A percentile compares a stretch with the other conserved stretches of the same genome.
Conservation (phyloP, 768 basidiomycete genomes). For the Xanthoconium stramineum region DNA sequence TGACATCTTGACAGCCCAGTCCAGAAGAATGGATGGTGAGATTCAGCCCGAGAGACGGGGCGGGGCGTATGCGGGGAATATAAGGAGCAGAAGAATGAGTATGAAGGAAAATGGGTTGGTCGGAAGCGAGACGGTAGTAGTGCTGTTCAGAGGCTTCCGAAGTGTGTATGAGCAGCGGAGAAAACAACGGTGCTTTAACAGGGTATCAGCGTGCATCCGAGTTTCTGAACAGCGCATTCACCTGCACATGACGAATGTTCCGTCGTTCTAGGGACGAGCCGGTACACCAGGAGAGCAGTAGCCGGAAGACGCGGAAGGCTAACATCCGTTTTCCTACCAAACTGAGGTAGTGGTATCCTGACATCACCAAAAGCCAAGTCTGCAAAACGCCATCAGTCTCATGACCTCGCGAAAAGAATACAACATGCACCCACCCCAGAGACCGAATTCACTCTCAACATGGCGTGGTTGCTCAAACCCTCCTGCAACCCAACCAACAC, state of each 20-base stretch:
- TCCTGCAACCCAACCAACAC: conserved; percentile 60
- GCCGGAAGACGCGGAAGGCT: conserved; percentile 55
- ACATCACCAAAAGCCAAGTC: conserved; percentile 38
- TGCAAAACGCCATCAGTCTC: conserved; percentile 23
- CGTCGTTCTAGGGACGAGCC: conserved; percentile 36
- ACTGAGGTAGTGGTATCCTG: conserved; percentile 32
- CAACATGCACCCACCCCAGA: conserved; percentile 39
- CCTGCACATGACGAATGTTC: conserved; percentile 28
- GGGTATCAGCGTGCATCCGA: conserved; percentile 4
- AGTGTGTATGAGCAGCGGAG: conserved; percentile 64
- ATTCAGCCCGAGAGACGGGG: conserved; percentile 38
- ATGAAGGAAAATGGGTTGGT: conserved; percentile 45
- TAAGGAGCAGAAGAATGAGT: conserved; percentile 70
- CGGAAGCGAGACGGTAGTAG: conserved; percentile 53
- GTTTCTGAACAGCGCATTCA: conserved; percentile 5
- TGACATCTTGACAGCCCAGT: conserved; percentile 40
- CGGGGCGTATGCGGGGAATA: conserved; percentile 29
- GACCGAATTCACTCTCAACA: conserved; percentile 33
- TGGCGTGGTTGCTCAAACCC: conserved; percentile 41
- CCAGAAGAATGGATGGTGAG: conserved; percentile 61
- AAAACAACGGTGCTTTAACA: conserved; percentile 47
- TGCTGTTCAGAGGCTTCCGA: conserved; percentile 62
- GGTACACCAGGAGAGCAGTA: conserved; percentile 65
- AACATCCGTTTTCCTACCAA: conserved; percentile 42
- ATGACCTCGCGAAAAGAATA: neutral